Evolutionary conservation across 1,284 basidiomycete species (phyloP).

Genomic region (Naganishia sp.): DNA sequence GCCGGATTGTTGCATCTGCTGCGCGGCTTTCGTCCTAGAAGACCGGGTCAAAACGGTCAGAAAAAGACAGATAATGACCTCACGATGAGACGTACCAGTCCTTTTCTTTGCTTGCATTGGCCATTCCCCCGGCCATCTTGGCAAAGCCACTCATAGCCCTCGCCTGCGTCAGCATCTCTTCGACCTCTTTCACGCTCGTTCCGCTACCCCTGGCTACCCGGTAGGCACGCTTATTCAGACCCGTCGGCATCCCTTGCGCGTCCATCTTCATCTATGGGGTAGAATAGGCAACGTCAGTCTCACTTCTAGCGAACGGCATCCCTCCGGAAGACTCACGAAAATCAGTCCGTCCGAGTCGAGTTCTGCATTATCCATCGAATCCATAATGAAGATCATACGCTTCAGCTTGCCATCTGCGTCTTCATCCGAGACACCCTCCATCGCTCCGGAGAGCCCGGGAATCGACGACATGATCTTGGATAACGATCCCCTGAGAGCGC

Average conservation of each 20-base stretch:
- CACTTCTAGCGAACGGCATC: not conserved
- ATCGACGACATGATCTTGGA: slow-evolving; percentile 99
- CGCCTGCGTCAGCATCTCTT: slow-evolving; percentile 92
- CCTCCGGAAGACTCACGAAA: slow-evolving; percentile 62
- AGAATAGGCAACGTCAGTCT: not conserved
- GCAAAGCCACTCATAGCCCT: slow-evolving; percentile 98
- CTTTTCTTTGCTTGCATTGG: slow-evolving; percentile 32
- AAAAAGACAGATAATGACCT: not conserved
- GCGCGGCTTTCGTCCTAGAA: slow-evolving; percentile 74
- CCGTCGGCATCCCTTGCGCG: slow-evolving; percentile 78
- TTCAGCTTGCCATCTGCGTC: slow-evolving; percentile 82
- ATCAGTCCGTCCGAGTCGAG: slow-evolving; percentile 92
- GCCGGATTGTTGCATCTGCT: slow-evolving; percentile 86
- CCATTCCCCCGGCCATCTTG: slow-evolving; percentile 81
- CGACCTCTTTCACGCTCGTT: slow-evolving; percentile 94
- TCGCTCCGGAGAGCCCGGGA: slow-evolving; percentile 86
- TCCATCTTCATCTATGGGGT: slow-evolving; percentile 61
- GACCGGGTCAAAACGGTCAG: not conserved
- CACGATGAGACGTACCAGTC: slow-evolving; percentile 25
- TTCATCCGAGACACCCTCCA: slow-evolving; percentile 89
- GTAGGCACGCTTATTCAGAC: slow-evolving; percentile 79
- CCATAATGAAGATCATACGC: slow-evolving; percentile 97
- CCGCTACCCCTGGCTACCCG: slow-evolving; percentile 91
- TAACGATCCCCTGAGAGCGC: slow-evolving; percentile 76
- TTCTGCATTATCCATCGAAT: slow-evolving; percentile 92